Base-by-base conservation (phyloP, 2,329 filamentous ascomycete species). In the Sordariomycetes sp. region DNA sequence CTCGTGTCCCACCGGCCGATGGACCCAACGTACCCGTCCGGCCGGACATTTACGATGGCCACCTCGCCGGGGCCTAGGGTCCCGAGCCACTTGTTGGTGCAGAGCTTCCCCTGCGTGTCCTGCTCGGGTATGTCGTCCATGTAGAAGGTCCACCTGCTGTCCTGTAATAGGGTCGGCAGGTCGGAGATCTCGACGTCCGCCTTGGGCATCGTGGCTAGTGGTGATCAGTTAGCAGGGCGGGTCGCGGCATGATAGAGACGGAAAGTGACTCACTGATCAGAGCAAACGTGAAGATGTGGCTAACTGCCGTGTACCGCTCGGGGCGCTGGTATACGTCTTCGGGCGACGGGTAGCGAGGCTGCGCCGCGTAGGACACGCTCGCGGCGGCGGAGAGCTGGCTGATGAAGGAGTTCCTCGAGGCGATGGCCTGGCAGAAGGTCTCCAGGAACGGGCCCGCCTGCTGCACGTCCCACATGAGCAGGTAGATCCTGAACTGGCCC, bases 401-500 rank as follows among this genome's bases (percentile, higher is more conserved):
- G 35, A 88, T 74, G 50, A 86, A 76, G 1, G 79, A 81, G 6
- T 70, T 69, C 32, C 68, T 65, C 1, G 75, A 72, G 1, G 75
- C 73, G 54, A 87, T 74, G 10, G 76, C 71, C 28, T 74, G 70
- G 62, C 79, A 85, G 48, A 89, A 75, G 0, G 73, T 74, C 7
- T 78, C 72, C 25, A 90, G 72, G 68, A 88, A 88, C 1, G 72
- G 70, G 57, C 72, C 72, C 3, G 77, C 76, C 35, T 75, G 67
- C 57, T 76, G 73, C 2, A 89, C 74, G 63, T 88, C 76, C 64
- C 80, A 81, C 60, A 82, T 79, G 60, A 91, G 78, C 60, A 90
- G 77, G 67, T 87, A 90, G 52, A 90, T 79, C 54, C 85, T 79
- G 72, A 90, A 91, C 65, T 91, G 87, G 28, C 87, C 84, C 6